Evolutionary conservation across 768 basidiomycete species (phyloP).

Genomic region (Auricularia auricula-judae): DNA sequence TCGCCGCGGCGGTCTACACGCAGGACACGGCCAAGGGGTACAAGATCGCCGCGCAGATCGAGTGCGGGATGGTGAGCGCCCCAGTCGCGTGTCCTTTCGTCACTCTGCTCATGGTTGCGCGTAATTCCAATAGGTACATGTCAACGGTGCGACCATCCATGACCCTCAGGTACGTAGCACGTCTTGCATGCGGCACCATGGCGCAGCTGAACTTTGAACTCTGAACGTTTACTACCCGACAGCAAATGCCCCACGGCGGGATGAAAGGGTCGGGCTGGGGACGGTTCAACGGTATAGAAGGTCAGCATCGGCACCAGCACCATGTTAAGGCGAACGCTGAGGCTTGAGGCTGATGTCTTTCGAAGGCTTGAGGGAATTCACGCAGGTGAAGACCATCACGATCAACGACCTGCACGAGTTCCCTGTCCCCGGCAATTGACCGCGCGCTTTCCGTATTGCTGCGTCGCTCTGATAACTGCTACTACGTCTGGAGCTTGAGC

Average conservation of each 20-base stretch:
- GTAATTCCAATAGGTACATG: constrained; percentile 8
- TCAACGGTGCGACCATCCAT: constrained; percentile 20
- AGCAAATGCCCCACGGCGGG: constrained; percentile 21
- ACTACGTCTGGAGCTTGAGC: no score
- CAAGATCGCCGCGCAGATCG: constrained; percentile 16
- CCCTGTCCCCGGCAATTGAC: not conserved
- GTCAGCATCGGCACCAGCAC: not conserved
- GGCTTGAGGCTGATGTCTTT: not conserved
- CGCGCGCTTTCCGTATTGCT: no score
- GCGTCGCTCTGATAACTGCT: no score
- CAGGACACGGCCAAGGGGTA: constrained; percentile 13
- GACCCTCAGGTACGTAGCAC: constrained; percentile 6
- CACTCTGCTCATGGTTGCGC: not conserved
- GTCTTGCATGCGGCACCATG: not conserved
- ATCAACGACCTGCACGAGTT: not conserved
- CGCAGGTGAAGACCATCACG: constrained; percentile 13
- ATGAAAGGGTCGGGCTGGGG: constrained; percentile 21
- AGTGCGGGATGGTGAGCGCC: constrained; percentile 14
- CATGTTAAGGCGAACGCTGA: not conserved
- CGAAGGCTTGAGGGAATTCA: constrained; percentile 16
- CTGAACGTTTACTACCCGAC: not conserved
- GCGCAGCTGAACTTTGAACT: not conserved
- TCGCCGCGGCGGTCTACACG: constrained; percentile 21
- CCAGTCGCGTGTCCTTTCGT: not conserved
- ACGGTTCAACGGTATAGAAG: constrained; percentile 22